Conservation (phyloP, 805 yeast genomes). For the Jamesozyma jinghongensis region DNA sequence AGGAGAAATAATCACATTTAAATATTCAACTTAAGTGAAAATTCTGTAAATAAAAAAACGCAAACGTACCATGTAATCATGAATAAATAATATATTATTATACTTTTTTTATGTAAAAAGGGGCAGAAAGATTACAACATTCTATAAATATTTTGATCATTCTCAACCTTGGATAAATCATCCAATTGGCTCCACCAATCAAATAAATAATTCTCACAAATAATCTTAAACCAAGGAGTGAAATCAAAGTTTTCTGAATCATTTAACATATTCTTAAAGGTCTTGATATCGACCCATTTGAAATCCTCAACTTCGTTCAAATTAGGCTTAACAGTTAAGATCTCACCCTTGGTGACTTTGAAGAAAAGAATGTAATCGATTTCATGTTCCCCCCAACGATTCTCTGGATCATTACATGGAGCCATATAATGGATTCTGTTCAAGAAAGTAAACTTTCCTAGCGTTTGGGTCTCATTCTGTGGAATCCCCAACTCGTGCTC, state of each 20-base stretch:
- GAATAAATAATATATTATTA: too few relatives aligned
- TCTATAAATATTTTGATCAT: conserved; percentile 31
- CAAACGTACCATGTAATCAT: neutral
- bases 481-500: conserved; percentile 88
- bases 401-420: conserved; percentile 50
- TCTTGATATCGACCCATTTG: conserved; percentile 59
- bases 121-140: conserved; percentile 16
- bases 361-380: conserved; percentile 88
- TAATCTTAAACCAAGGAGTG: conserved; percentile 97
- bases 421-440: conserved; percentile 95
- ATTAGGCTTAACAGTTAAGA: conserved; percentile 45
- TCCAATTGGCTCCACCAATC: conserved; percentile 87
- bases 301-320: conserved; percentile 81
- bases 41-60: neutral
- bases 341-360: conserved; percentile 39
- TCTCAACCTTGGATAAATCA: conserved; percentile 41
- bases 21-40: too few relatives aligned
- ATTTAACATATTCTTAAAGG: conserved; percentile 67
- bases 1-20: neutral
- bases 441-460: conserved; percentile 65
- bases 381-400: conserved; percentile 91
- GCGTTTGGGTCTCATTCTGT: conserved; percentile 44
- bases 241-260: conserved; percentile 52
- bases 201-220: conserved; percentile 83
- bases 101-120: too few relatives aligned